Evolutionary conservation across 805 yeast species (phyloP), one percentile per base, ranked within the genome.

Genomic region (Metschnikowia sp.): DNA sequence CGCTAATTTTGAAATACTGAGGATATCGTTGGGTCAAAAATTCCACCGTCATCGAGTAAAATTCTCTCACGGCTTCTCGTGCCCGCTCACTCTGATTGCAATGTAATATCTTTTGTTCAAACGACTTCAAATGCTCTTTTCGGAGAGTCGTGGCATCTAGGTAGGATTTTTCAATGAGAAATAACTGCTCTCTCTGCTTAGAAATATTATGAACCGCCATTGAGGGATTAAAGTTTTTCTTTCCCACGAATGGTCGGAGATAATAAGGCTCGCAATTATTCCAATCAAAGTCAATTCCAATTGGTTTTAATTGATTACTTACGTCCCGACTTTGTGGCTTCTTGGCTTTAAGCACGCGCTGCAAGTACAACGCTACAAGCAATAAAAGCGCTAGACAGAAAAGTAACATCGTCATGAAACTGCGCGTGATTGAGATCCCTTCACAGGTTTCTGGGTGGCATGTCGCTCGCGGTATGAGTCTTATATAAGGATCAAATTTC

Each of bases 91-190:
- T 58, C 29, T 52, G 64, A 51, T 52, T 52, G 40, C 45, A 55
- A 34, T 66, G 65, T 40, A 50, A 36, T 19, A 54, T 48, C 29
- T 50, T 44, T 15, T 69, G 64, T 0, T 62, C 60, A 31, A 69
- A 55, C 8, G 64, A 60, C 28, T 47, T 59, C 53, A 44, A 67
- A 54, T 44, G 68, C 62, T 48, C 63, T 62, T 45, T 62, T 56
- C 79, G 68, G 32, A 75, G 54, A 13, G 65, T 66, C 6, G 80
- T 75, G 38, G 70, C 64, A 4, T 70, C 63, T 44, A 71, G 55
- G 57, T 85, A 86, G 0, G 85, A 78, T 38, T 81, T 65, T 48
- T 87, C 94, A 3, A 87, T 61, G 31, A 79, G 65, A 22, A 87
- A 67, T 78, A 84, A 78, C 35, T 84, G 83, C 36, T 75, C 72